A percentile compares a stretch with the other conserved stretches of the same genome.
Conservation (phyloP, 331 rosid genomes). For the Acacia concinna region DNA sequence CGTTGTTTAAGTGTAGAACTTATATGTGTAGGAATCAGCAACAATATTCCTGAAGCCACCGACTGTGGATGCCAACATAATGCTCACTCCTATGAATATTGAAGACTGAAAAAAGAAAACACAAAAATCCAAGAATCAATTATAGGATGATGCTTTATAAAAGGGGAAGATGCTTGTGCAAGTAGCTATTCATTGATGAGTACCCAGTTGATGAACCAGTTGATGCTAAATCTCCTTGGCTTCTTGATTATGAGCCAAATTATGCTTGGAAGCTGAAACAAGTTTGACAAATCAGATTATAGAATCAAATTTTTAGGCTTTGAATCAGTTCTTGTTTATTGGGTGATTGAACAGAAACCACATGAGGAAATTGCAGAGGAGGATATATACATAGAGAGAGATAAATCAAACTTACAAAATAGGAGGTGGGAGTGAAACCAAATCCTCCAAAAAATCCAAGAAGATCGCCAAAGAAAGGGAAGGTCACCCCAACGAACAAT, state of each 20-base stretch:
- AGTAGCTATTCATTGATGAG: background rate
- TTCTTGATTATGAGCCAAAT: constrained; percentile 91
- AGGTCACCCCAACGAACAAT: constrained; percentile 70
- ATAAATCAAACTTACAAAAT: constrained; percentile 54
- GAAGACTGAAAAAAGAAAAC: constrained; percentile 44
- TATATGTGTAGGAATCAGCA: constrained; percentile 74
- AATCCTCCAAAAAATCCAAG: constrained; percentile 97
- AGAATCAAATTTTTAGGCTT: background rate
- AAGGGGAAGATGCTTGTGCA: constrained; percentile 10
- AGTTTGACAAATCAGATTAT: background rate
- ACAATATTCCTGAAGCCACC: constrained; percentile 86
- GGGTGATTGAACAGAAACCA: background rate
- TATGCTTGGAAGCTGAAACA: constrained; percentile 76
- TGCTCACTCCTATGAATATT: constrained; percentile 74
- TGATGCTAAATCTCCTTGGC: constrained; percentile 71
- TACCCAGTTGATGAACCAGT: constrained; percentile 97
- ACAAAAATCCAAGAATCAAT: constrained; percentile 11
- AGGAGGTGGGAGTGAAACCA: constrained; percentile 89
- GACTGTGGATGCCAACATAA: constrained; percentile 84
- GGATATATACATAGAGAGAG: background rate
- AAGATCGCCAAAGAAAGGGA: constrained; percentile 97
- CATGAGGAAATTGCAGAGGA: background rate
- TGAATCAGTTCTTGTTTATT: background rate
- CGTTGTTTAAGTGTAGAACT: constrained; percentile 58
- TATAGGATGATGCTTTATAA: background rate